These are phyloP conservation scores for Cladophialophora psammophila DNA, from an alignment of 2,329 filamentous ascomycete species.

Conservation along the genomic window DNA sequence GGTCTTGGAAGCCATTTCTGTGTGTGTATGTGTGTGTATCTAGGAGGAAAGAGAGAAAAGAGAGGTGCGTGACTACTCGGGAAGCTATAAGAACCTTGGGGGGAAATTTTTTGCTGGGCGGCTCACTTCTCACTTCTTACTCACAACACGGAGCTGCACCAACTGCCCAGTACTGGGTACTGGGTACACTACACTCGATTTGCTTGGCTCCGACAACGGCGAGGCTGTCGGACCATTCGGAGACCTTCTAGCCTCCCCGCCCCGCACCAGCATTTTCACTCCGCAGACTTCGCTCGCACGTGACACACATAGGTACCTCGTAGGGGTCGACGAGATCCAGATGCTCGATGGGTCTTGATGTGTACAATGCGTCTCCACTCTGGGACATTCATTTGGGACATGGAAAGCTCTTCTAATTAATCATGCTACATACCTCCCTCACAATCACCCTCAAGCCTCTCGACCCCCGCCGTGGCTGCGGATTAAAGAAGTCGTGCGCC, in stretches of 20 bases:
- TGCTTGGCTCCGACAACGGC: constrained; percentile 16
- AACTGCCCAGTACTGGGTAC: no score
- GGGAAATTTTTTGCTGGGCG: background rate
- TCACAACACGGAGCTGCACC: background rate
- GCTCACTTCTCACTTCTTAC: background rate
- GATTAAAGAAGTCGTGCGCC: constrained; percentile 36
- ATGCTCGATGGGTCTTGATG: no score
- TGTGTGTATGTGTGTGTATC: background rate
- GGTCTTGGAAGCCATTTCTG: constrained; percentile 57
- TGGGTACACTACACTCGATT: no score
- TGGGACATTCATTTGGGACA: no score
- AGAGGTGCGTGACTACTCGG: constrained; percentile 8
- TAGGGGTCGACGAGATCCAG: no score
- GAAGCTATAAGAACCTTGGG: constrained; percentile 3
- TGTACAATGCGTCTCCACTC: no score
- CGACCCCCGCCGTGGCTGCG: constrained; percentile 14
- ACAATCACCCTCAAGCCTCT: constrained; percentile 25
- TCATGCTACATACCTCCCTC: constrained; percentile 1
- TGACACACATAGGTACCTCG: no score
- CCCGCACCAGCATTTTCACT: background rate
- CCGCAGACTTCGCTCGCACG: no score
- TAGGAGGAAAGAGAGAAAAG: constrained; percentile 19
- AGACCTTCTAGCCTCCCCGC: constrained; percentile 12
- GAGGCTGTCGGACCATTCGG: constrained; percentile 11
- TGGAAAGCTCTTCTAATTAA: no score